Evolutionary conservation across 805 yeast species (phyloP).

Genomic region (Nakazawaea holstii): DNA sequence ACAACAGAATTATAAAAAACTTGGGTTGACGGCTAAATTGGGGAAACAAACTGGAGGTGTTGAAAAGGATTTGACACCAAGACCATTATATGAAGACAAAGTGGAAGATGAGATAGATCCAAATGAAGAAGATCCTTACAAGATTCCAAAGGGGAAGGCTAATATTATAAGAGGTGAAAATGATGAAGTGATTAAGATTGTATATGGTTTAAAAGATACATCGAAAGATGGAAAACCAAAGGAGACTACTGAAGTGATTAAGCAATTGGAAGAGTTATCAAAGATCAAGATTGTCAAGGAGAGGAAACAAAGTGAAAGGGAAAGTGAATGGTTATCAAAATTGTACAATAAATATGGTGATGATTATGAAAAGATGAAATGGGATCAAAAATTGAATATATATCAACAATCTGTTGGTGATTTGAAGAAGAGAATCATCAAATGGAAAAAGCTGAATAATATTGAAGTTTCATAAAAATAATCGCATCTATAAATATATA

Average conservation of each 20-base stretch:
- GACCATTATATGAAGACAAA: conserved; percentile 26
- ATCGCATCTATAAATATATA: too few species aligned
- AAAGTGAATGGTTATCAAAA: conserved; percentile 61
- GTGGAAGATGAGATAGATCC: conserved; percentile 31
- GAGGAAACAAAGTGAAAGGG: conserved; percentile 64
- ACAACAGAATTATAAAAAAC: conserved; percentile 76
- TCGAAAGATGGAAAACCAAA: neutral
- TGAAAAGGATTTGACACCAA: conserved; percentile 49
- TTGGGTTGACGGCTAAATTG: conserved; percentile 70
- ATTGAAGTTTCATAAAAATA: neutral
- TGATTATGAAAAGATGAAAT: conserved; percentile 82
- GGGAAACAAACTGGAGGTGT: conserved; percentile 74
- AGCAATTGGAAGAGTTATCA: conserved; percentile 62
- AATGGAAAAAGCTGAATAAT: conserved; percentile 50
- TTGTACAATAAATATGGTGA: conserved; percentile 80
- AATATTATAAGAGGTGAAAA: conserved; percentile 64
- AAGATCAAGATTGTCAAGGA: conserved; percentile 35
- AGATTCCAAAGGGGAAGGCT: conserved; percentile 77
- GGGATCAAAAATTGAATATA: conserved; percentile 82
- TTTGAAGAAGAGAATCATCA: conserved; percentile 60
- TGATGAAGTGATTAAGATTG: conserved; percentile 60
- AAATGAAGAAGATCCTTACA: conserved; percentile 38
- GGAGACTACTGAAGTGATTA: conserved; percentile 50
- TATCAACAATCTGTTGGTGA: conserved; percentile 86
- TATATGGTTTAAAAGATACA: conserved; percentile 62